Evolutionary conservation across 495 filamentous ascomycete species (phyloP), one percentile per base, ranked within the genome.

Genomic region (Hypoxylon lenormandii): DNA sequence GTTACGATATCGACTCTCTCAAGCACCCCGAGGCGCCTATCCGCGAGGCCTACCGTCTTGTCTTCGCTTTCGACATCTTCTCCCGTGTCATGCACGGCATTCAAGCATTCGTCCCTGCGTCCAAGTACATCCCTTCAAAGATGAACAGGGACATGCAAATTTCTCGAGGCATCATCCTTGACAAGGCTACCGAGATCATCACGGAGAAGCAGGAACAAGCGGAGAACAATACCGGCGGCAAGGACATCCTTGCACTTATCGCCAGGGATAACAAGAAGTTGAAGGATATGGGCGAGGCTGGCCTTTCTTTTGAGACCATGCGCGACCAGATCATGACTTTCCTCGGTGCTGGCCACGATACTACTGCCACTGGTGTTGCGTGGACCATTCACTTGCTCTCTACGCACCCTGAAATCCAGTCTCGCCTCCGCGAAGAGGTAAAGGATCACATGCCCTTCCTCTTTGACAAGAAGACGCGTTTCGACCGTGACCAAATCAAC

Each of bases 261-360:
- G 75, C 79, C 33, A 76, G 76, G 12, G 76, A 78, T 19, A 80
- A 79, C 60, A 76, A 74, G 63, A 76, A 72, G 54, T 19, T 79
- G 22, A 73, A 78, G 64, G 71, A 74, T 10, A 75, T 74, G 43
- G 78, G 76, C 36, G 77, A 77, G 42, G 60, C 58, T n/a, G 64
- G 72, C 22, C 75, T 84, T 11, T 79, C 74, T 0, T 78, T 78
- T 45, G 78, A 82, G 18, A 79, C 76, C 10, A 80, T 85, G 72
- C 77, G 81, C 12, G 80, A 85, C 59, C 83, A 85, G 64, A 76
- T 83, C 57, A 83, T 83, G 78, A 78, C 75, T 7, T 79, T 80
- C 63, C 58, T 80, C 13, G 77, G 72, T 19, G 78, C 78, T 22
- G 78, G 78, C 15, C 78, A 80, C 64, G 78, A 80, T 53, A 80